phyloP scores from a whole-genome alignment of 2,329 filamentous ascomycete genomes.

The Trichoderma atrobrunneum region DNA sequence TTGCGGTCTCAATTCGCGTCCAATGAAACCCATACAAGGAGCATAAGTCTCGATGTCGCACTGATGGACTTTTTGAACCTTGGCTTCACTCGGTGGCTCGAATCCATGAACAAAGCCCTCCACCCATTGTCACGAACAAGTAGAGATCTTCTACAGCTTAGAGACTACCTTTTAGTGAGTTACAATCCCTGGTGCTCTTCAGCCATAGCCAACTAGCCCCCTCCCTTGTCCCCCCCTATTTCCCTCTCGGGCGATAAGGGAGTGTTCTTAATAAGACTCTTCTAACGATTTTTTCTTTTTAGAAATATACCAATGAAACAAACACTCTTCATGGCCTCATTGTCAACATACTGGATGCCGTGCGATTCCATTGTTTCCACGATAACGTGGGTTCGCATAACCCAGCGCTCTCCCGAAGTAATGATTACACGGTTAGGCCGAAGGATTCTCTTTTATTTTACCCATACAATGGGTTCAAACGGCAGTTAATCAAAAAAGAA shows the following conservation, averaged over 20 bases:
- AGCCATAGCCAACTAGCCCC: too few species aligned
- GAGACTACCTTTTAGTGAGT: not conserved
- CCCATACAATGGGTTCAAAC: not conserved
- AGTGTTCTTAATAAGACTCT: not conserved
- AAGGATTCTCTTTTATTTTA: not conserved
- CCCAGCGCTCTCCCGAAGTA: too few species aligned
- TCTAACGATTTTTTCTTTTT: not conserved
- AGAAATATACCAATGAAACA: not conserved
- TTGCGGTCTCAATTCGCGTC: not conserved
- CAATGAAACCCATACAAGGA: accelerated
- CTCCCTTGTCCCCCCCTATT: not conserved
- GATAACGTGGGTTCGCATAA: not conserved
- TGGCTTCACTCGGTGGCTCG: not conserved
- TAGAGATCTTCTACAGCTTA: not conserved
- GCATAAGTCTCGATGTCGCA: not conserved
- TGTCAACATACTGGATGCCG: not conserved
- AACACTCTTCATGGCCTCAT: not conserved
- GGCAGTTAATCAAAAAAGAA: not conserved
- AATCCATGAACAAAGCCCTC: accelerated
- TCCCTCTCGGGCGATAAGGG: not conserved
- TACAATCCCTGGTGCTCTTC: accelerated
- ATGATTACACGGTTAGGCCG: not conserved
- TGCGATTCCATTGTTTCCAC: not conserved
- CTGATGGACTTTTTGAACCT: not conserved
- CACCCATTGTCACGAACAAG: not conserved